These are phyloP conservation scores for Flammula alnicola DNA, from an alignment of 1,284 basidiomycete genomes.

Conservation along the genomic window DNA sequence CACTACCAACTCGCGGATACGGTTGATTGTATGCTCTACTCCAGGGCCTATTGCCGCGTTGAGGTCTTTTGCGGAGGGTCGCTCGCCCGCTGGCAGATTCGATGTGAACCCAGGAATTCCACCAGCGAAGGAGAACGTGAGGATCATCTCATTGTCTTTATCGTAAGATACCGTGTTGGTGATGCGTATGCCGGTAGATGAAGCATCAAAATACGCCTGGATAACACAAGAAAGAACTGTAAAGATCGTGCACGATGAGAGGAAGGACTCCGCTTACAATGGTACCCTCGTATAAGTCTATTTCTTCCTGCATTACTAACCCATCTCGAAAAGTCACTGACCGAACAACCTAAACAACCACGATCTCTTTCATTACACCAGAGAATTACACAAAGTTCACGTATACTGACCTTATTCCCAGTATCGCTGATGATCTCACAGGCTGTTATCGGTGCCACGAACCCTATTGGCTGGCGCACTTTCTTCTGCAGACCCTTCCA, in stretches of 20 bases:
- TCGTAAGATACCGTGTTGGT: conserved; percentile 38
- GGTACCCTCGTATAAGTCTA: conserved; percentile 27
- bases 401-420: conserved; percentile 30
- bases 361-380: too few species aligned
- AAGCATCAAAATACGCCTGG: conserved; percentile 37
- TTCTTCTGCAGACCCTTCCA: conserved; percentile 39
- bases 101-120: conserved; percentile 32
- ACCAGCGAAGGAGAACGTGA: conserved; percentile 37
- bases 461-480: conserved; percentile 34
- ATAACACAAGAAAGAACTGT: neutral
- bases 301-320: conserved; percentile 24
- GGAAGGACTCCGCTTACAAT: conserved; percentile 38
- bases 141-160: conserved; percentile 28
- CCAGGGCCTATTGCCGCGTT: conserved; percentile 29
- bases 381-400: too few species aligned
- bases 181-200: conserved; percentile 25
- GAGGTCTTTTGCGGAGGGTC: conserved; percentile 20
- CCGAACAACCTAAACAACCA: conserved; percentile 27
- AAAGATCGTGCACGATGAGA: neutral
- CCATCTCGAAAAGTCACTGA: conserved; percentile 26
- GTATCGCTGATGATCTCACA: conserved; percentile 32
- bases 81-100: neutral
- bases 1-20: conserved; percentile 6
- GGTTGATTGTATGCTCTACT: conserved; percentile 9
- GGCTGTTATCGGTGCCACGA: conserved; percentile 32